phyloP scores from a whole-genome alignment of 192 early-diverging fungal genomes.

The Podila epicladia region DNA sequence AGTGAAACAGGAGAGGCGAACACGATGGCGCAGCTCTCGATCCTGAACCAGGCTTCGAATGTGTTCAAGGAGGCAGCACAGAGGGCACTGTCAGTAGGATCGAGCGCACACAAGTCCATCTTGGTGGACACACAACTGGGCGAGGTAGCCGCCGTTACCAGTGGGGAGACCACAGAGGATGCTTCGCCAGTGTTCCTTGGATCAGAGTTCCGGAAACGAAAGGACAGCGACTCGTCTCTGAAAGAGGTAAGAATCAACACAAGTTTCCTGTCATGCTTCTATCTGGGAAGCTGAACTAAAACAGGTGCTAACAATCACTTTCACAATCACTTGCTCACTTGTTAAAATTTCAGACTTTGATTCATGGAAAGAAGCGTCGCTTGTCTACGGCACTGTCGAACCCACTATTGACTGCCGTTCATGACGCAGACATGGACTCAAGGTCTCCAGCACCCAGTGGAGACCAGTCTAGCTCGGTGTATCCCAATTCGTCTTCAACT shows the following conservation, averaged over 20 bases:
- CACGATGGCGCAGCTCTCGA: neutral
- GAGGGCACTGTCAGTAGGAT: neutral
- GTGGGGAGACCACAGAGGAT: constrained; percentile 29
- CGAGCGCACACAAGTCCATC: neutral
- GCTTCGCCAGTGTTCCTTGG: constrained; percentile 11
- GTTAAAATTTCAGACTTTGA: neutral
- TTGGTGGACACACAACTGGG: neutral
- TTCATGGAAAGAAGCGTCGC: no score
- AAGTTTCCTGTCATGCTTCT: neutral
- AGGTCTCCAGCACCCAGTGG: neutral
- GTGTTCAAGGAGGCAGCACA: constrained; percentile 27
- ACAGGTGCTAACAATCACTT: neutral
- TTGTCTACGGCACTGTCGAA: no score
- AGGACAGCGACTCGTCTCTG: neutral
- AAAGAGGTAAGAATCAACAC: constrained; percentile 15
- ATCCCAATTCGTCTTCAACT: neutral
- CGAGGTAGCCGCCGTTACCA: neutral
- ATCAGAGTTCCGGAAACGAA: constrained; percentile 27
- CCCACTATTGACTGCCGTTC: no score
- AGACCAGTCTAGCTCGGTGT: neutral
- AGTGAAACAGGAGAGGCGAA: neutral
- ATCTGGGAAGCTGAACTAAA: neutral
- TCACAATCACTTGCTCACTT: neutral
- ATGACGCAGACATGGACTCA: no score
- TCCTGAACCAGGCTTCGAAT: constrained; percentile 1